phyloP scores from a whole-genome alignment of 2,329 filamentous ascomycete species.

The Alternaria panax region DNA sequence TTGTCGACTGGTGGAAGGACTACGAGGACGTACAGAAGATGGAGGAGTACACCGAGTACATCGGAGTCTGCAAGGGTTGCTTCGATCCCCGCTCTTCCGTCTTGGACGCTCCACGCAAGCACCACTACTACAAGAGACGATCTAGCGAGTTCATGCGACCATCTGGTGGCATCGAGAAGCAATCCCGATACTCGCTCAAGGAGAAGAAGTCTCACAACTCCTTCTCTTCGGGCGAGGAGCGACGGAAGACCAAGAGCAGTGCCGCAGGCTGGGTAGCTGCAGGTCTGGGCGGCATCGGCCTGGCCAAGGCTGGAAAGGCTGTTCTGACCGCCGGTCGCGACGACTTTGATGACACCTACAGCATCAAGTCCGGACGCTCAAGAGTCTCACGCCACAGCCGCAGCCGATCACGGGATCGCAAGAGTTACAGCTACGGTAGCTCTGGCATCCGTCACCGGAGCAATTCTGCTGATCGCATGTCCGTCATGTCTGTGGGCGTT shows the following conservation, averaged over 20 bases:
- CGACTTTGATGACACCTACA: slow-evolving; percentile 68
- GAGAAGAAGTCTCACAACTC: slow-evolving; percentile 45
- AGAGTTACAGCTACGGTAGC: slow-evolving; percentile 55
- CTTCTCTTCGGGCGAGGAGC: slow-evolving; percentile 41
- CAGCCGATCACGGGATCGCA: slow-evolving; percentile 51
- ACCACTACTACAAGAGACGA: slow-evolving; percentile 60
- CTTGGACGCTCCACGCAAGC: slow-evolving; percentile 66
- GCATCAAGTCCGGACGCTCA: slow-evolving; percentile 61
- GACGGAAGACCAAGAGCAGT: slow-evolving; percentile 51
- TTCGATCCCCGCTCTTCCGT: slow-evolving; percentile 67
- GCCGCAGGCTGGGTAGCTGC: slow-evolving; percentile 62
- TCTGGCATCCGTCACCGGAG: slow-evolving; percentile 51
- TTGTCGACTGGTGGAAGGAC: slow-evolving; percentile 69
- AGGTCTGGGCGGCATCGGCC: slow-evolving; percentile 62
- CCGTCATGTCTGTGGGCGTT: slow-evolving; percentile 43
- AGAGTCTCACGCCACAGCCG: slow-evolving; percentile 41
- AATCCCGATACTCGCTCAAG: slow-evolving; percentile 59
- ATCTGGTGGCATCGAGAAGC: slow-evolving; percentile 64
- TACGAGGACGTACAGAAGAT: slow-evolving; percentile 70
- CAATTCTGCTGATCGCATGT: slow-evolving; percentile 46
- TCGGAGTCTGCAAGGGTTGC: slow-evolving; percentile 70
- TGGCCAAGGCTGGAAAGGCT: slow-evolving; percentile 61
- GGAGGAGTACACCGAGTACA: slow-evolving; percentile 72
- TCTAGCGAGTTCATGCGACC: slow-evolving; percentile 55
- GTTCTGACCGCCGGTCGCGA: slow-evolving; percentile 58